Percentiles rank a stretch among this genome's conserved stretches.
These are phyloP conservation scores for Paramecium primaurelia DNA, from an alignment of 73 alveolate genomes.

Conservation along the genomic window DNA sequence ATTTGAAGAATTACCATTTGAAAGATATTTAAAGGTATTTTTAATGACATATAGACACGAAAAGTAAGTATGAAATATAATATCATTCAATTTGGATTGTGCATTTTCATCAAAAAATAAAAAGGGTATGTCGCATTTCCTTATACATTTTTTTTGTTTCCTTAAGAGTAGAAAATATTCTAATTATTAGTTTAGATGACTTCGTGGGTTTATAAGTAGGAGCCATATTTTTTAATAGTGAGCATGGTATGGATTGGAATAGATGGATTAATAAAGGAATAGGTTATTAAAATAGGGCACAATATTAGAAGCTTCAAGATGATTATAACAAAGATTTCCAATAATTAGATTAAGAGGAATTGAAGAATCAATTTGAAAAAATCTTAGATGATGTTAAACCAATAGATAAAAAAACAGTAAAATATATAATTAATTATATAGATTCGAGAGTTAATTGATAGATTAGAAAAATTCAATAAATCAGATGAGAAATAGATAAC, in stretches of 20 bases:
- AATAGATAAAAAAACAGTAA: neutral
- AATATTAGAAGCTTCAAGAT: neutral
- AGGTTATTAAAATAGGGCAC: constrained; percentile 10
- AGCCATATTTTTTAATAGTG: neutral
- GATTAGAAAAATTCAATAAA: neutral
- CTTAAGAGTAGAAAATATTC: neutral
- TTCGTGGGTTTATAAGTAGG: constrained; percentile 36
- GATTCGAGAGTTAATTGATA: neutral
- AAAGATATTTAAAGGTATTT: constrained; percentile 37
- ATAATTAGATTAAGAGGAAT: neutral
- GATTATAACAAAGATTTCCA: neutral
- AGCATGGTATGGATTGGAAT: constrained; percentile 53
- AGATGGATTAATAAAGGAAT: constrained; percentile 45
- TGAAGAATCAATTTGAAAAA: neutral
- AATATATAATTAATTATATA: neutral
- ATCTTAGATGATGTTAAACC: neutral
- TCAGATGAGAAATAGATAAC: neutral
- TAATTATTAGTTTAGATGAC: constrained; percentile 13
- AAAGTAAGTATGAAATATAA: constrained; percentile 32
- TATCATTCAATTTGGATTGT: constrained; percentile 25
- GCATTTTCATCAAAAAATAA: neutral
- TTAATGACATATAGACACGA: neutral
- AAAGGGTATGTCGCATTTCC: neutral
- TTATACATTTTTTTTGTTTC: constrained; percentile 18
- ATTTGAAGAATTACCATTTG: constrained; percentile 32